Evolutionary conservation across 1,139 yeast genomes (phyloP).

Genomic region (Geotrichum fermentans): DNA sequence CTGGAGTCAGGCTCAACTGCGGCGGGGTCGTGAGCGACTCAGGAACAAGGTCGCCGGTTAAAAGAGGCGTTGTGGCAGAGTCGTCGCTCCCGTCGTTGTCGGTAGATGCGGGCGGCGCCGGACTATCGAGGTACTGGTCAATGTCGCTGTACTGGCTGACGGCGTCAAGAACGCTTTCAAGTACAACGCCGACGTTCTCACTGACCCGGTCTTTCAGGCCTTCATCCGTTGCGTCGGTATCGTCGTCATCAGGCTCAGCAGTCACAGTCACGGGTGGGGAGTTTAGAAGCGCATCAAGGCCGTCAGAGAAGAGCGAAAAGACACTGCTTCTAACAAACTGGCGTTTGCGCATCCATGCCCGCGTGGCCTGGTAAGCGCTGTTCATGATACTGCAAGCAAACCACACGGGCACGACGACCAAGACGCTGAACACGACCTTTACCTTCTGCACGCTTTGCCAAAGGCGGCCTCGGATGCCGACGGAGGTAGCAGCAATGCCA

Average conservation of each 20-base stretch:
- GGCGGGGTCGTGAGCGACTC: background rate
- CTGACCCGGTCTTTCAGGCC: conserved; percentile 28
- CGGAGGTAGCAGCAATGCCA: background rate
- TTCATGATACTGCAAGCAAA: conserved; percentile 35
- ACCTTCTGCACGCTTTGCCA: background rate
- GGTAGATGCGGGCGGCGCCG: background rate
- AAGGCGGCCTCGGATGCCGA: background rate
- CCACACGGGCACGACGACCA: conserved; percentile 36
- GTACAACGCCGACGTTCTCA: conserved; percentile 53
- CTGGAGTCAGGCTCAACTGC: conserved; percentile 17
- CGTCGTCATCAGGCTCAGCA: background rate
- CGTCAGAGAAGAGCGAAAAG: conserved; percentile 3
- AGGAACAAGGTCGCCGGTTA: background rate
- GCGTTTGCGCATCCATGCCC: conserved; percentile 28
- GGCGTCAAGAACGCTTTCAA: conserved; percentile 37
- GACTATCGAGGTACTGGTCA: background rate
- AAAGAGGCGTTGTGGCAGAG: background rate
- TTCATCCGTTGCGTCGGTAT: background rate
- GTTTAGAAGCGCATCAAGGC: background rate
- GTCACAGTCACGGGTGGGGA: background rate
- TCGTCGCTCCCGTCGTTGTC: too few relatives aligned
- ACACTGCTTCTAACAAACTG: conserved; percentile 12
- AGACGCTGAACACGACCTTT: conserved; percentile 22
- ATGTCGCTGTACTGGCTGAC: conserved; percentile 21
- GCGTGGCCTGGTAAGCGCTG: conserved; percentile 32